Percentiles rank a stretch among this genome's conserved stretches.
Evolutionary conservation across 306 rosid species (phyloP).

Genomic region (Nissolia schottii): DNA sequence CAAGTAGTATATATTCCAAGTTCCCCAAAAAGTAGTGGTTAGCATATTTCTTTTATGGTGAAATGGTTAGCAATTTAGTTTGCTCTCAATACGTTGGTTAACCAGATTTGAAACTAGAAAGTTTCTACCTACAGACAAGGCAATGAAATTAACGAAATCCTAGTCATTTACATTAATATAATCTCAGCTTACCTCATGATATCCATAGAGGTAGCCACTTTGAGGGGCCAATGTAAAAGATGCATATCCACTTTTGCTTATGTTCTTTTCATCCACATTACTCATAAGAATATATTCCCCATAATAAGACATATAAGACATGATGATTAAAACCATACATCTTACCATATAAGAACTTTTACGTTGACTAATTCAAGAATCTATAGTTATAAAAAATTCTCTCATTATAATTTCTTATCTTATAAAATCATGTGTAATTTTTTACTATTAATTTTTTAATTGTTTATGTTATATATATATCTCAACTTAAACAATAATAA

Average conservation of each 20-base stretch:
- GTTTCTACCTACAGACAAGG: background rate
- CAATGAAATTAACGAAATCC: background rate
- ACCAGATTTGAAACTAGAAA: background rate
- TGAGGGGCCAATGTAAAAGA: background rate
- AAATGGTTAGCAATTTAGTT: background rate
- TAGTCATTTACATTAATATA: background rate
- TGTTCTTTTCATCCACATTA: background rate
- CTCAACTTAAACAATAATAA: too few species aligned
- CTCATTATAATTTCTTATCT: too few species aligned
- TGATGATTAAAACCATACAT: background rate
- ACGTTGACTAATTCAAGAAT: background rate
- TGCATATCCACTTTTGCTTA: background rate
- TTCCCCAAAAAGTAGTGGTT: background rate
- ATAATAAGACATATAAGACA: background rate
- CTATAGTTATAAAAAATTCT: too few species aligned
- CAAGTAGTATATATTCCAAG: background rate
- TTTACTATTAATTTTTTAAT: too few species aligned
- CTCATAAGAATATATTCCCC: slow-evolving; percentile 11
- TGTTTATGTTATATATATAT: too few species aligned
- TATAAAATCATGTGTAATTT: too few species aligned
- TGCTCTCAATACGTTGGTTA: background rate
- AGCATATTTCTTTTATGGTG: too few species aligned
- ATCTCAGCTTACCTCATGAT: background rate
- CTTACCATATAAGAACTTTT: background rate
- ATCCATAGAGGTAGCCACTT: background rate